phyloP scores from a whole-genome alignment of 2,329 filamentous ascomycete species.

The Diaporthe velutina region DNA sequence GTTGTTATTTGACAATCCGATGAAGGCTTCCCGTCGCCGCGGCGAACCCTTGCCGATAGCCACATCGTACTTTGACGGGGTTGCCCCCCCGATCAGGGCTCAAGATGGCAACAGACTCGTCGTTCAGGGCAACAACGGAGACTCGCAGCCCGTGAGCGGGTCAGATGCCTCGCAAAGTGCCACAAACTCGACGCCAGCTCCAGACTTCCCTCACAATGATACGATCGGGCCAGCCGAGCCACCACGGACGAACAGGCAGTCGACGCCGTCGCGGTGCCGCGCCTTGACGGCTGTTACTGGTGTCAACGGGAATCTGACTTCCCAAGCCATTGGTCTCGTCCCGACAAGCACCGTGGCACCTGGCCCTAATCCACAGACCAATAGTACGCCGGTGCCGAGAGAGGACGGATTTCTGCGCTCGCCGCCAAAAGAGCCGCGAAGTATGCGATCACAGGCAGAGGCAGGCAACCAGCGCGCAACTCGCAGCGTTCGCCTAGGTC shows the following conservation, averaged over 20 bases:
- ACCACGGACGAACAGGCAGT: not conserved
- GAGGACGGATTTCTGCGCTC: not conserved
- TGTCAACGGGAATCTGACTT: not conserved
- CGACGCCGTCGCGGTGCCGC: too few species aligned
- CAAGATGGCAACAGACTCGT: not conserved
- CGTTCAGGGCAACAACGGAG: not conserved
- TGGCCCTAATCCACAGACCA: not conserved
- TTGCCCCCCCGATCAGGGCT: too few species aligned
- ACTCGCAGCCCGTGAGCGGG: not conserved
- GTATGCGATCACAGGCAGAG: not conserved
- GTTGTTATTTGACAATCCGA: not conserved
- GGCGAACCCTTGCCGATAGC: not conserved
- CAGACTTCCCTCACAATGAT: not conserved
- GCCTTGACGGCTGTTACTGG: not conserved
- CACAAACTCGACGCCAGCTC: not conserved
- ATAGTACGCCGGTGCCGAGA: not conserved
- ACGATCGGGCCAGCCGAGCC: not conserved
- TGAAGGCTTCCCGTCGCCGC: not conserved
- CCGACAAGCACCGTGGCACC: not conserved
- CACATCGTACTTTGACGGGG: not conserved
- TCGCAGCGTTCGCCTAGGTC: not conserved
- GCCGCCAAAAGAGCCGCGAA: not conserved
- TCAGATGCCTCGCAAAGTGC: not conserved
- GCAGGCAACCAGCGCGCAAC: too few species aligned
- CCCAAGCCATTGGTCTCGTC: not conserved